These are phyloP conservation scores for Melanogaster broomeanus DNA, from an alignment of 768 basidiomycete species.

Conservation along the genomic window DNA sequence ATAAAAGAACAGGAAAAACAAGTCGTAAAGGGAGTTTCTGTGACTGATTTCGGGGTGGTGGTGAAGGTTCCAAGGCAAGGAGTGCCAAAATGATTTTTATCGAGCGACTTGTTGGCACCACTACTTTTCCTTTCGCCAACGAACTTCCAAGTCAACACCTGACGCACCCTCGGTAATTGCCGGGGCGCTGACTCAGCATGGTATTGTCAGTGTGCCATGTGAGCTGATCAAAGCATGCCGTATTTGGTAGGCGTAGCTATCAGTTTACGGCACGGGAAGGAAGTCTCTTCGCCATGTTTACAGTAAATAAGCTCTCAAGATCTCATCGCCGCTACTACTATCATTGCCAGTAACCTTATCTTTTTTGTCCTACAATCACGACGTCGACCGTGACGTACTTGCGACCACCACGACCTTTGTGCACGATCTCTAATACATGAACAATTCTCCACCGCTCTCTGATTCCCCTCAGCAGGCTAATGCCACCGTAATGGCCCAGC, in stretches of 20 bases:
- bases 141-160: conserved; percentile 14
- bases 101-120: conserved; percentile 17
- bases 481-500: conserved; percentile 7
- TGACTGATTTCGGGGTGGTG: conserved; percentile 19
- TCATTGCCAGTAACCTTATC: not conserved
- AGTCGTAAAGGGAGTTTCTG: not conserved
- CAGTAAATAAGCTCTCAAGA: too few species aligned
- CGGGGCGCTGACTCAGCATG: conserved; percentile 24
- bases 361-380: not conserved
- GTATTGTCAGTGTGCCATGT: conserved; percentile 5
- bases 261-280: not conserved
- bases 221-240: conserved; percentile 20
- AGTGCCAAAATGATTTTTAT: conserved; percentile 29
- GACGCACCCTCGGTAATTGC: conserved; percentile 24
- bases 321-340: not conserved
- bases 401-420: conserved; percentile 11
- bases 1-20: conserved; percentile 11
- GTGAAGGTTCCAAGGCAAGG: conserved; percentile 37
- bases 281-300: conserved; percentile 4
- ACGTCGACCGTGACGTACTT: too few species aligned
- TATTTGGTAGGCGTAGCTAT: conserved; percentile 21
- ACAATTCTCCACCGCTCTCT: conserved; percentile 9
- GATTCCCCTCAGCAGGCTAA: conserved; percentile 20
- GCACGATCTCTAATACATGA: conserved; percentile 22
- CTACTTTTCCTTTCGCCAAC: too few species aligned